Conservation (phyloP, 148 eudicot genomes). For the Rhododendron molle region DNA sequence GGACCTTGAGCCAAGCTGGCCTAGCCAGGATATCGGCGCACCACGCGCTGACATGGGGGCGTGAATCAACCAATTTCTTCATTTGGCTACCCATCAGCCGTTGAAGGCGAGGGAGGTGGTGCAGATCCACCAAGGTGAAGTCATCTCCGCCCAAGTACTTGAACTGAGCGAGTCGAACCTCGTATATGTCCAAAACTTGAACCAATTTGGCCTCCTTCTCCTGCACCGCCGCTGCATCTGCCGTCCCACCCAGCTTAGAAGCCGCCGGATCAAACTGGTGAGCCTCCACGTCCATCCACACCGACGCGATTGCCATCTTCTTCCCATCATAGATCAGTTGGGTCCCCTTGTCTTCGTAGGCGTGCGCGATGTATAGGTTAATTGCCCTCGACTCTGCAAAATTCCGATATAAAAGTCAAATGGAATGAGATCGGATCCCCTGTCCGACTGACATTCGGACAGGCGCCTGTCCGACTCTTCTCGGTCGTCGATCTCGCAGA, state of each 20-base stretch:
- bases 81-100: not conserved
- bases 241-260: not conserved
- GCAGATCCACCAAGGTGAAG: constrained; percentile 22
- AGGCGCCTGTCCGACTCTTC: too few relatives aligned
- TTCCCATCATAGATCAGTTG: not conserved
- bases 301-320: not conserved
- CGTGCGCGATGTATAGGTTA: not conserved
- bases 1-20: not conserved
- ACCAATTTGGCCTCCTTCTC: too few relatives aligned
- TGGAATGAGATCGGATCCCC: too few relatives aligned
- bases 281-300: not conserved
- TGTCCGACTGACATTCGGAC: too few relatives aligned
- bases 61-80: not conserved
- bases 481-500: too few relatives aligned
- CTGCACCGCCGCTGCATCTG: too few relatives aligned
- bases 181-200: too few relatives aligned
- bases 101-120: not conserved
- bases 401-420: not conserved
- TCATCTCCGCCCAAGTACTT: too few relatives aligned
- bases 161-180: too few relatives aligned
- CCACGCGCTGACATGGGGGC: not conserved
- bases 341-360: not conserved
- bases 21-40: not conserved
- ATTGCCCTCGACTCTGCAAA: not conserved
- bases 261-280: not conserved